phyloP scores from a whole-genome alignment of 1,139 yeast species.

The Geotrichum histeridarum region DNA sequence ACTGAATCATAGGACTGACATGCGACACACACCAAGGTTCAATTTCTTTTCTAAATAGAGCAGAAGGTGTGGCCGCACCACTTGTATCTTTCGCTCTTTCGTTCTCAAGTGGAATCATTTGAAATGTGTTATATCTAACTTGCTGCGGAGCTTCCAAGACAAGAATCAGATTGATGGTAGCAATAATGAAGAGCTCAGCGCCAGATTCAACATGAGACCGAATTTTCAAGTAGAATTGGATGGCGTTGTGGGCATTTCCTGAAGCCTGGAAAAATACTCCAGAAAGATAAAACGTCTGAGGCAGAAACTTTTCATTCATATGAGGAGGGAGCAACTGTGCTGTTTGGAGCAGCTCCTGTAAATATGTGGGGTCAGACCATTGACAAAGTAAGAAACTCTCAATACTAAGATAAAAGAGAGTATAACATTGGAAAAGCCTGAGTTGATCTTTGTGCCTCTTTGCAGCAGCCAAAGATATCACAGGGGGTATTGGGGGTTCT shows the following conservation, averaged over 20 bases:
- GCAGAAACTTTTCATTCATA: conserved; percentile 15
- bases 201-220: conserved; percentile 10
- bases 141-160: conserved; percentile 18
- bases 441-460: conserved; percentile 11
- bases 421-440: conserved; percentile 15
- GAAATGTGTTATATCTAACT: conserved; percentile 14
- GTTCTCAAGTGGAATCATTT: conserved; percentile 8
- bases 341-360: conserved; percentile 16
- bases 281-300: conserved; percentile 19
- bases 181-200: conserved; percentile 17
- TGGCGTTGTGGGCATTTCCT: conserved; percentile 20
- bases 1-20: conserved; percentile 16
- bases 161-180: conserved; percentile 17
- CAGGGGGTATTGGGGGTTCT: conserved; percentile 13
- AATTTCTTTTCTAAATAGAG: conserved; percentile 9
- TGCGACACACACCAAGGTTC: conserved; percentile 7
- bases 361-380: conserved; percentile 16
- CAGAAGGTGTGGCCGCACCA: conserved; percentile 14
- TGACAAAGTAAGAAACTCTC: conserved; percentile 17
- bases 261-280: conserved; percentile 21
- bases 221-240: conserved; percentile 19
- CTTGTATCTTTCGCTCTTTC: background rate
- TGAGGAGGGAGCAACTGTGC: conserved; percentile 16
- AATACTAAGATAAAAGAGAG: conserved; percentile 13
- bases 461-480: conserved; percentile 11